Base-by-base conservation (phyloP, 768 basidiomycete species). In the Tremella yokohamensis region DNA sequence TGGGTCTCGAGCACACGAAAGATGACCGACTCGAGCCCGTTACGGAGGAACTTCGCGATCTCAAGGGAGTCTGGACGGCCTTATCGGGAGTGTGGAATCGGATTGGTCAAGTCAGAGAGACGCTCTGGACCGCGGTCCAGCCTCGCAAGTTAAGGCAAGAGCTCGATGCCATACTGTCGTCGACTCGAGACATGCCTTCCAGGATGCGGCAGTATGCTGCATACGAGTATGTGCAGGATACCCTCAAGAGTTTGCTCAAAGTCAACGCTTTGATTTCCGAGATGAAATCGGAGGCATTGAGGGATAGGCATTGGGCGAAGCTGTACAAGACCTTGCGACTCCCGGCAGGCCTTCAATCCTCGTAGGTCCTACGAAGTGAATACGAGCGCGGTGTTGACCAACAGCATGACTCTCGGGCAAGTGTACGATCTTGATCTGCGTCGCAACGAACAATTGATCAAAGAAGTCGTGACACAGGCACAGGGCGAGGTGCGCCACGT, bases 121-220 rank as follows among this genome's bases (percentile, higher is more conserved):
- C 87, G 73, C 78, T 85, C 1, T 99, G 96, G 96, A 83, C 88
- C 0, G 89, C 87, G 0, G 86, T 98, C 39, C 92, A 93, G 54
- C 89, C 96, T 20, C 85, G 96, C 69, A 98, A 98, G 78, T 74
- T 99, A 57, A 85, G 96, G 66, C 89, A 93, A 70, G 88, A 90
- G 63, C 85, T 99, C 54, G 94, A 99, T 68, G 85, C 83, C n/a
- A 81, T 98, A 47, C 78, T 98, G 52, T 81, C 83, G 22, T 90
- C 90, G n/a, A 97, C 94, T 20, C 90, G 92, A 79, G 94, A 98
- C 49, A 97, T 99, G 94, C 96, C 96, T 0, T 94, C 90, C 38
- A 82, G 93, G 60, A 99, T 98, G 96, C 84, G 96, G 53, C 96
- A 99, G 74, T 99, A 99, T 76, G 90, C 92, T 8, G 96, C 96